Evolutionary conservation across 371 early-diverging fungal genomes (phyloP).

Genomic region (Apophysomyces sp.): DNA sequence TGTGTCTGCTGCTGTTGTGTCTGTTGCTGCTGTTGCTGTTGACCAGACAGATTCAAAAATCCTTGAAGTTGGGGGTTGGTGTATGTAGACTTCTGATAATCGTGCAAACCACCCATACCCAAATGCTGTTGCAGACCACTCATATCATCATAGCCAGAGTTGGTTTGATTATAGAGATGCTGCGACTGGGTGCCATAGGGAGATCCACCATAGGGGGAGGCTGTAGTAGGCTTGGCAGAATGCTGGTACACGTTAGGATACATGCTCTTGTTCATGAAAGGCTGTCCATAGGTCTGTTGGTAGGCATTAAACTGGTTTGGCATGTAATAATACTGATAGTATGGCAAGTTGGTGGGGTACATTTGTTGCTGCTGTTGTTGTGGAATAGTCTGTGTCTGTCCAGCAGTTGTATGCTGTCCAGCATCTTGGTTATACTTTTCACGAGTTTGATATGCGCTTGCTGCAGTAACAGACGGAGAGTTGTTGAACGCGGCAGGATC

Average conservation of each 20-base stretch:
- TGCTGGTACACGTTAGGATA: constrained; percentile 71
- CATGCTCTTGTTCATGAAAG: constrained; percentile 82
- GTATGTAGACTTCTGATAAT: constrained; percentile 46
- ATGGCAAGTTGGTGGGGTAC: constrained; percentile 49
- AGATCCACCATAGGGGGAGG: constrained; percentile 30
- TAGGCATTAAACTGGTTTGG: constrained; percentile 73
- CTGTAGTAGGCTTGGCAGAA: constrained; percentile 25
- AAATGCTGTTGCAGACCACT: constrained; percentile 29
- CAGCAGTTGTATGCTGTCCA: constrained; percentile 17
- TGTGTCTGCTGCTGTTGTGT: constrained; percentile 1
- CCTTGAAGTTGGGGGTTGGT: constrained; percentile 35
- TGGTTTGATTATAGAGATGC: constrained; percentile 42
- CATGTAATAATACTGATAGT: constrained; percentile 79
- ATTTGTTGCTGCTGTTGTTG: constrained; percentile 32
- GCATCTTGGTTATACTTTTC: constrained; percentile 27
- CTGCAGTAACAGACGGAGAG: constrained; percentile 43
- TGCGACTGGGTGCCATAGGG: constrained; percentile 49
- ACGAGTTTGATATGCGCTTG: constrained; percentile 36
- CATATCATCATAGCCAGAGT: constrained; percentile 50
- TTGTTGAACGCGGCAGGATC: constrained; percentile 49
- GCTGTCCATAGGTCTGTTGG: constrained; percentile 78
- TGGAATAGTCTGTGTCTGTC: constrained; percentile 25
- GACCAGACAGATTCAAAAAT: constrained; percentile 19
- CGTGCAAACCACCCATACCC: constrained; percentile 32
- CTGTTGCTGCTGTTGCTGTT: constrained; percentile 20